Evolutionary conservation across 2,329 filamentous ascomycete species (phyloP).

Genomic region (Diplodia seriata): DNA sequence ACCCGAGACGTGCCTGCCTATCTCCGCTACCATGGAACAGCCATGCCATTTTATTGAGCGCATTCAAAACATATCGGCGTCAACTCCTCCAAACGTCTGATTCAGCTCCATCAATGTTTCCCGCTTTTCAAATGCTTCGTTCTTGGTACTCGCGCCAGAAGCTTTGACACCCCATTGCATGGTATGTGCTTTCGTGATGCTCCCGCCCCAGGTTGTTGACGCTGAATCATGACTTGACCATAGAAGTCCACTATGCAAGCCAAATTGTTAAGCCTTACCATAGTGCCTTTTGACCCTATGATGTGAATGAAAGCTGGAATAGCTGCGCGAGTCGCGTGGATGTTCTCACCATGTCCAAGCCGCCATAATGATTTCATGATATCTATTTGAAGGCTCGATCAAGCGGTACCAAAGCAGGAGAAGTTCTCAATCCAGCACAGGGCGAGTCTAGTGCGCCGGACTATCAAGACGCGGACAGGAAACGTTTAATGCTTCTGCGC

Average conservation of each 20-base stretch:
- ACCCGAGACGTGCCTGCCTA: constrained; percentile 14
- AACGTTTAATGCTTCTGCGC: not conserved
- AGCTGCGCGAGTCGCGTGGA: not conserved
- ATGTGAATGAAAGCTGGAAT: not conserved
- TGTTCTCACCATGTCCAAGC: not conserved
- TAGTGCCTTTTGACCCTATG: not conserved
- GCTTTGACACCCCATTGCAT: constrained; percentile 12
- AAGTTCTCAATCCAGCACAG: too few species aligned
- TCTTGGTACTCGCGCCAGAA: constrained; percentile 5
- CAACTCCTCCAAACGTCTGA: not conserved
- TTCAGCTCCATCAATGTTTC: not conserved
- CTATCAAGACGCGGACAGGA: not conserved
- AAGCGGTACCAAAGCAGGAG: too few species aligned
- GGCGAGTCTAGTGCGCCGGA: not conserved
- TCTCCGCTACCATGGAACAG: not conserved
- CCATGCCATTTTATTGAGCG: not conserved
- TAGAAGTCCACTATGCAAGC: not conserved
- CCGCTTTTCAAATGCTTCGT: not conserved
- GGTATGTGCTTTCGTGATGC: constrained; percentile 16
- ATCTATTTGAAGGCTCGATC: not conserved
- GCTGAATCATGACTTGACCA: not conserved
- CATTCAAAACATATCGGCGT: not conserved
- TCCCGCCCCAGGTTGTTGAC: not conserved
- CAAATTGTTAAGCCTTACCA: not conserved
- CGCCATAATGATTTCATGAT: not conserved